A percentile compares a stretch with the other conserved stretches of the same genome.
phyloP scores from a whole-genome alignment of 176 grass and related monocot species.

The Tuctoria greenei region DNA sequence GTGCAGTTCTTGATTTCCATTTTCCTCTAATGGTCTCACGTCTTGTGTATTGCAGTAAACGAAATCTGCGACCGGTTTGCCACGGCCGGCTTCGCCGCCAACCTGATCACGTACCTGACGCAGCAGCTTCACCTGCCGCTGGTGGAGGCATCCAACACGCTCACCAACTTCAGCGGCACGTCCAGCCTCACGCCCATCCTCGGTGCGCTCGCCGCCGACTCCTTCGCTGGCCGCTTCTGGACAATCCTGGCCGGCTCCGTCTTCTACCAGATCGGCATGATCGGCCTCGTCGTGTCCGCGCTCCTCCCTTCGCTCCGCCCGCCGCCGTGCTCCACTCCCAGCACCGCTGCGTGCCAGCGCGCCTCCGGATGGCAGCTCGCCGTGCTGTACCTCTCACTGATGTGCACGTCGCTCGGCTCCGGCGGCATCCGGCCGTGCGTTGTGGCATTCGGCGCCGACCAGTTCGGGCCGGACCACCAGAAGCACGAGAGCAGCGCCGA shows the following conservation, averaged over 20 bases:
- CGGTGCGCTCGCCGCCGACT: slow-evolving; percentile 65
- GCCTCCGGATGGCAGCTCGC: slow-evolving; percentile 47
- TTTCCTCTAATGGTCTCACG: background rate
- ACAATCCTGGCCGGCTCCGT: slow-evolving; percentile 57
- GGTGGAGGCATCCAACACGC: slow-evolving; percentile 65
- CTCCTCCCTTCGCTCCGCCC: slow-evolving; percentile 53
- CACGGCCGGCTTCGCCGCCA: slow-evolving; percentile 52
- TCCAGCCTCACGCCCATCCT: slow-evolving; percentile 65
- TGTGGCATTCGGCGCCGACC: slow-evolving; percentile 67
- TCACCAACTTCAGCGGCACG: slow-evolving; percentile 68
- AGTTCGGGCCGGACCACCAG: background rate
- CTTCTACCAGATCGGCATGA: slow-evolving; percentile 64
- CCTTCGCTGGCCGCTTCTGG: slow-evolving; percentile 79
- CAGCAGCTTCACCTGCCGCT: slow-evolving; percentile 63
- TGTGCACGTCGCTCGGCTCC: slow-evolving; percentile 52
- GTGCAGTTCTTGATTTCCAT: background rate
- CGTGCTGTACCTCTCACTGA: slow-evolving; percentile 51
- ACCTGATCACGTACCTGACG: slow-evolving; percentile 81
- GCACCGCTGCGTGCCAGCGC: slow-evolving; percentile 21
- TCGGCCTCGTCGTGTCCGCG: slow-evolving; percentile 52
- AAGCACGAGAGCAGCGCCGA: background rate
- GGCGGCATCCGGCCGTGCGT: slow-evolving; percentile 71
- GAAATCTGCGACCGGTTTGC: slow-evolving; percentile 72
- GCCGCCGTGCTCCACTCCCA: background rate
- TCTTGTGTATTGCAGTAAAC: slow-evolving; percentile 42